Evolutionary conservation across 495 filamentous ascomycete genomes (phyloP).

Genomic region (Aspergillus diversus): DNA sequence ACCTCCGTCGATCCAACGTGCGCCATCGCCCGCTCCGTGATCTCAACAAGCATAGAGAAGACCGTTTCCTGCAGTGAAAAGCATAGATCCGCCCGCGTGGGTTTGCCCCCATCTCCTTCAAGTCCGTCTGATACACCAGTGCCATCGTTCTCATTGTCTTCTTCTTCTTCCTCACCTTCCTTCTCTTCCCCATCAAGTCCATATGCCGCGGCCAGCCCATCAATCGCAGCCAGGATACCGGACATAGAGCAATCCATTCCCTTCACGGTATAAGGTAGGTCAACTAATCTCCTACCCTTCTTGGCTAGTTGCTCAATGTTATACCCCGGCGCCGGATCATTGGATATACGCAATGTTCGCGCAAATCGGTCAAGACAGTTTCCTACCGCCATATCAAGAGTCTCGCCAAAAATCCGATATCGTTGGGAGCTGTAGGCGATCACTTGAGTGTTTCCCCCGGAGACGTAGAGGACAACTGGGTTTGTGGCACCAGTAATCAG

Average conservation of each 20-base stretch:
- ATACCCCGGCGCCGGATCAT: constrained; percentile 95
- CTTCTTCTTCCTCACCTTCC: constrained; percentile 40
- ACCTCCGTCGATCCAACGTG: constrained; percentile 92
- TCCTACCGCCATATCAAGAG: constrained; percentile 94
- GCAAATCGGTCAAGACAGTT: constrained; percentile 98
- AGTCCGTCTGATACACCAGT: constrained; percentile 16
- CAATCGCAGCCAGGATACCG: constrained; percentile 82
- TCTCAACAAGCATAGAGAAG: constrained; percentile 96
- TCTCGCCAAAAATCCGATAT: constrained; percentile 97
- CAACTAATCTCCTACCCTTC: constrained; percentile 70
- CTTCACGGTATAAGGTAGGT: constrained; percentile 94
- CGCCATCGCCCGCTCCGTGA: constrained; percentile 97
- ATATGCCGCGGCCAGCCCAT: constrained; percentile 71
- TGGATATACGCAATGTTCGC: constrained; percentile 83
- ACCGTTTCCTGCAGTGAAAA: constrained; percentile 95
- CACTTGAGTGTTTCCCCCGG: constrained; percentile 95
- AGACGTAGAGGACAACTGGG: constrained; percentile 94
- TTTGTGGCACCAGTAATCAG: constrained; percentile 90
- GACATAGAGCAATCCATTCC: constrained; percentile 98
- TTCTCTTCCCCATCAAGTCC: constrained; percentile 44
- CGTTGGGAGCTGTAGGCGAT: constrained; percentile 93
- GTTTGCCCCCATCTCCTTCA: constrained; percentile 40
- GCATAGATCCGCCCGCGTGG: constrained; percentile 87
- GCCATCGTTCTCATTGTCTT: constrained; percentile 1
- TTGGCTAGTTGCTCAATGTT: constrained; percentile 98